Base-by-base conservation (phyloP, 2,329 filamentous ascomycete species). In the Coniella lustricola region DNA sequence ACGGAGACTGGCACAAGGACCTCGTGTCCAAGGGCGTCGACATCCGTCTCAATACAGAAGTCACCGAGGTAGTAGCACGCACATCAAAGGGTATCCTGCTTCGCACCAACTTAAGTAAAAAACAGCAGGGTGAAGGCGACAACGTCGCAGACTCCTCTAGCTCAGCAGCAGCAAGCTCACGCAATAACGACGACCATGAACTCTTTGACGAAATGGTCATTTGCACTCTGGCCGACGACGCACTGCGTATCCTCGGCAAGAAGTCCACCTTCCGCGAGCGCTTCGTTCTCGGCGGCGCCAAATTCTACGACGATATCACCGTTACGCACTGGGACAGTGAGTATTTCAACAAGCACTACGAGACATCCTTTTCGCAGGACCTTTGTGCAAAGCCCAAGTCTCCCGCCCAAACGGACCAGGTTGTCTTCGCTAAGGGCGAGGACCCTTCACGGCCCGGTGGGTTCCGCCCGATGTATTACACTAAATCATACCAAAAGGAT, bases 301-400 rank as follows among this genome's bases (percentile, higher is more conserved):
- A 79, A 51, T 81, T 85, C 62, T 79, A 76, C 58, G 77, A 87
- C 67, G 84, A 87, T 60, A 77, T 87, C 48, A 87, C 83, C 13
- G 73, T 87, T 53, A 87, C 83, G 1, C 83, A 87, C 60, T 76
- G 71, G 55, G 83, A 87, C 60, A 65, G 68, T 5, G 67, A 72
- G 10, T 87, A 86, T 66, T 84, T 87, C 69, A 72, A 77, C 49
- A 75, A 74, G 39, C 78, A 86, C 63, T 87, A 87, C 67, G 81
- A 85, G 56, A 83, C 77, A 38, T 67, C 67, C 48, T 83, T 77
- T 65, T 70, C 73, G 52, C 56, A 67, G 0, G 64, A 75, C 1
- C 73, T 77, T 1, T 76, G 72, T 52, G 73, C 70, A 0, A 70
- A 71, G 63, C 55, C 75, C 63, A 64, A 69, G 62, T 59, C 65